Percentiles rank a stretch among this genome's conserved stretches.
Conservation (phyloP, 1,284 basidiomycete species). For the Moesziomyces sp. region DNA sequence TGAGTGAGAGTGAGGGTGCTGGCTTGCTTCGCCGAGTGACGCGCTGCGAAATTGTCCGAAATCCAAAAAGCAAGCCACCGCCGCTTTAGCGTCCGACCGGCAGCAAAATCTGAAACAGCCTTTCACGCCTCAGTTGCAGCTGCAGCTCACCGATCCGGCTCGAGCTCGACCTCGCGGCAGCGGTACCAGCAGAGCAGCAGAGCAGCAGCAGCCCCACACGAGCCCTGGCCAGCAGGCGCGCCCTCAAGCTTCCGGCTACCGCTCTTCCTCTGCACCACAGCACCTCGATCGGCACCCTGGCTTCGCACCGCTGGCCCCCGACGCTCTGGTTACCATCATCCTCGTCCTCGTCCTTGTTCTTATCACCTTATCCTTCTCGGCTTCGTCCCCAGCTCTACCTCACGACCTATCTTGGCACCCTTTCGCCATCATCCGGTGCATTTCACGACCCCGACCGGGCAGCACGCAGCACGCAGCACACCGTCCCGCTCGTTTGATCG, state of each 20-base stretch:
- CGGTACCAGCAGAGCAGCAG: not conserved
- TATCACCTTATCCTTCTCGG: not conserved
- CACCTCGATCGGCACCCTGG: not conserved
- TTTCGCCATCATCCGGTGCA: too few relatives aligned
- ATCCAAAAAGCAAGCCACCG: not conserved
- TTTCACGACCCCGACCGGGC: too few relatives aligned
- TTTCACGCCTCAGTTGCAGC: constrained; percentile 11
- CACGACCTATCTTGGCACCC: too few relatives aligned
- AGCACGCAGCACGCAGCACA: too few relatives aligned
- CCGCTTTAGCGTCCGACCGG: constrained; percentile 8
- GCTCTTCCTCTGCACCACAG: not conserved
- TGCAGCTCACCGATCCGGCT: not conserved
- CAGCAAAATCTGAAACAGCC: not conserved
- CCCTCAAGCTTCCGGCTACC: not conserved
- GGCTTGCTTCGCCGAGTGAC: not conserved
- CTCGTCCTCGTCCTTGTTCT: not conserved
- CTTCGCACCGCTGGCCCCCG: not conserved
- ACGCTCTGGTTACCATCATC: not conserved
- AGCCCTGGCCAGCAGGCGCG: not conserved
- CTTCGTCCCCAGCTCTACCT: not conserved
- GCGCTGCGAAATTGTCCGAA: not conserved
- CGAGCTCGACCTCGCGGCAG: not conserved
- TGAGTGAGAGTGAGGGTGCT: not conserved
- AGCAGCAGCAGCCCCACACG: not conserved
- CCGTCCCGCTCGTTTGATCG: not conserved